Conservation (phyloP, 108 stramenopile species). For the Nannochloropsis gaditana region DNA sequence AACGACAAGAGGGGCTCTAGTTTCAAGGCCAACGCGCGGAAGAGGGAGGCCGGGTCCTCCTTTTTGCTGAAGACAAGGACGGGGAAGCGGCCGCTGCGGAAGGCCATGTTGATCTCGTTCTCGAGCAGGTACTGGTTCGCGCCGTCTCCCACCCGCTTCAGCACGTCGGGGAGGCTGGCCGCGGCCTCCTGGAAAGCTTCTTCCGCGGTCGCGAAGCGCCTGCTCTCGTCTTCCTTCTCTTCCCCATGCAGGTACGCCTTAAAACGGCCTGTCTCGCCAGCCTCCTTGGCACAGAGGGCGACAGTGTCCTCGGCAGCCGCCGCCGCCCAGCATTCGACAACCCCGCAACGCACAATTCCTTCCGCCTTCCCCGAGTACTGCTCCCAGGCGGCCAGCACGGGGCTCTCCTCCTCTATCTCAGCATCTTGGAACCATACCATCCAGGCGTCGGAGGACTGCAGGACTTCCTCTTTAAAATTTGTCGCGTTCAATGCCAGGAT, state of each 20-base stretch:
- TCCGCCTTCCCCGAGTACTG: neutral
- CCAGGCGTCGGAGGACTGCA: neutral
- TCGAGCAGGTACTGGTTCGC: neutral
- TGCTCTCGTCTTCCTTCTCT: neutral
- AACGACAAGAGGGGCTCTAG: neutral
- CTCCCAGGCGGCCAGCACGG: neutral
- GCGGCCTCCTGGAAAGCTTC: conserved; percentile 1
- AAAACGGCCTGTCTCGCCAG: neutral
- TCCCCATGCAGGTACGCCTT: conserved; percentile 17
- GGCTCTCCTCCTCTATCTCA: neutral
- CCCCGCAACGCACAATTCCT: neutral
- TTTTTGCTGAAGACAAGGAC: neutral
- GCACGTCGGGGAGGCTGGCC: neutral
- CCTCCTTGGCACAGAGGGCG: neutral
- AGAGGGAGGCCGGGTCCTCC: neutral
- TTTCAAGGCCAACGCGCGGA: neutral
- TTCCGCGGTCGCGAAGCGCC: neutral
- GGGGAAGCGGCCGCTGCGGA: neutral
- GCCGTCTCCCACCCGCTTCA: conserved; percentile 13
- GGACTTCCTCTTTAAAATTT: neutral
- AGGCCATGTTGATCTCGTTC: neutral
- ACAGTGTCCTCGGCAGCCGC: conserved; percentile 1
- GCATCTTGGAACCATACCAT: neutral
- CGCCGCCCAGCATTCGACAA: neutral
- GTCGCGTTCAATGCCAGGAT: neutral